Conservation (phyloP, 192 early-diverging fungal genomes). For the Backusella sp. region DNA sequence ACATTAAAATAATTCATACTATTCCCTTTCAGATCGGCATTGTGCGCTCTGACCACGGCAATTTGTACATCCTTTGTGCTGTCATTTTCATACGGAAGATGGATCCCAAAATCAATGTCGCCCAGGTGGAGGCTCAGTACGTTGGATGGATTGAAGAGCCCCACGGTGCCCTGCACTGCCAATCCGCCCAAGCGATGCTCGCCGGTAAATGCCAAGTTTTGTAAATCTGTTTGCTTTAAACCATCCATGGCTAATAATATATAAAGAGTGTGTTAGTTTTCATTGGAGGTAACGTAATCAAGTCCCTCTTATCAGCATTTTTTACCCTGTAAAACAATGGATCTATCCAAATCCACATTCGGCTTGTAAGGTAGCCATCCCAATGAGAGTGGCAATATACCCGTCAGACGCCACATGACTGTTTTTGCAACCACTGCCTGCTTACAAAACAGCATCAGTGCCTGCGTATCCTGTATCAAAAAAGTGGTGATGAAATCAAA, state of each 20-base stretch:
- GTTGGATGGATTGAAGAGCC: slow-evolving; percentile 37
- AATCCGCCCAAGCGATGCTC: slow-evolving; percentile 31
- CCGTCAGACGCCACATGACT: slow-evolving; percentile 15
- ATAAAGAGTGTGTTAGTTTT: background rate
- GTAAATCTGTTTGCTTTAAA: slow-evolving; percentile 24
- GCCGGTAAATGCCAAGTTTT: slow-evolving; percentile 19
- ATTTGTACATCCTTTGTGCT: slow-evolving; percentile 24
- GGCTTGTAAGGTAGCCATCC: slow-evolving; percentile 16
- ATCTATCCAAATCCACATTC: slow-evolving; percentile 1
- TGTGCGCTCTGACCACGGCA: slow-evolving; percentile 23
- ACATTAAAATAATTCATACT: slow-evolving; percentile 29
- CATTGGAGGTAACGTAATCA: background rate
- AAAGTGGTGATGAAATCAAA: slow-evolving; percentile 30
- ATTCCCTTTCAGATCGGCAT: slow-evolving; percentile 23
- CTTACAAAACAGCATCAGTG: slow-evolving; percentile 24
- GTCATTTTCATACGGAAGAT: slow-evolving; percentile 19
- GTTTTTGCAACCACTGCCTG: slow-evolving; percentile 9
- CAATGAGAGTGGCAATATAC: background rate
- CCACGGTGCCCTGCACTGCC: slow-evolving; percentile 11
- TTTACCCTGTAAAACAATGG: slow-evolving; percentile 18
- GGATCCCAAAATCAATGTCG: slow-evolving; percentile 35
- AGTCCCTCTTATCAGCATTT: too few relatives aligned
- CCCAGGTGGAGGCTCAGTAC: slow-evolving; percentile 28
- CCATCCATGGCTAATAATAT: slow-evolving; percentile 32
- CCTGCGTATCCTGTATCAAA: slow-evolving; percentile 8